Base-by-base conservation (phyloP, 768 basidiomycete species). In the Phylloporus sp. region DNA sequence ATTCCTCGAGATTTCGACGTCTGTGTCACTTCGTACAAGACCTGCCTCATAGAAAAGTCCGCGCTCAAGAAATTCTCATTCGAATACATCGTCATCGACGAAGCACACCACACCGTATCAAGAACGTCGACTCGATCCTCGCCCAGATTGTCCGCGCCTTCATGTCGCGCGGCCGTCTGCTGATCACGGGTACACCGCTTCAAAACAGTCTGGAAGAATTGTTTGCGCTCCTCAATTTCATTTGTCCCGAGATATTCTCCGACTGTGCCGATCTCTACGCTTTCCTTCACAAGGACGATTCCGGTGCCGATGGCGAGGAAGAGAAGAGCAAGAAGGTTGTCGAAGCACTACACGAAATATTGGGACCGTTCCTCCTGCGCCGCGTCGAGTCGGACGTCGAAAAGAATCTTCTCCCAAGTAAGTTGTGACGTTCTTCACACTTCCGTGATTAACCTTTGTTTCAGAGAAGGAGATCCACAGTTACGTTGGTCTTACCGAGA, bases 101-200 rank as follows among this genome's bases (percentile, higher is more conserved):
- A 99, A 69, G 95, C 95, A 1, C 95, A n/a, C n/a, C n/a, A n/a
- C n/a, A 99, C 62, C 86, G 96, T 20, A 99, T 99, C 78, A 98
- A 98, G 74, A 98, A 98, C 64, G 93, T 95, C 56, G 91, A 97
- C 65, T 95, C 91, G 11, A 86, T 98, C 58, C 78, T 99, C 14
- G 84, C 85, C 14, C 91, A 96, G 68, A 97, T 99, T 59, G 91
- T 98, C 39, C 81, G 95, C 39, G 73, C 86, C 3, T 98, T 97
- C 69, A 78, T 80, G 58, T 89, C 87, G 34, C 80, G 94, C 24
- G 94, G 92, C 0, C 76, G 96, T 33, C 70, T 99, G 46, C 76
- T 99, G 43, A 98, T 99, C 57, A 99, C 95, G 3, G 96, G 94
- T 15, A 99, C 95, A 5, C 95, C 95, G 1, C 71, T 97, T 35